Evolutionary conservation across 1,139 yeast species (phyloP).

Genomic region (Diutina siamensis): DNA sequence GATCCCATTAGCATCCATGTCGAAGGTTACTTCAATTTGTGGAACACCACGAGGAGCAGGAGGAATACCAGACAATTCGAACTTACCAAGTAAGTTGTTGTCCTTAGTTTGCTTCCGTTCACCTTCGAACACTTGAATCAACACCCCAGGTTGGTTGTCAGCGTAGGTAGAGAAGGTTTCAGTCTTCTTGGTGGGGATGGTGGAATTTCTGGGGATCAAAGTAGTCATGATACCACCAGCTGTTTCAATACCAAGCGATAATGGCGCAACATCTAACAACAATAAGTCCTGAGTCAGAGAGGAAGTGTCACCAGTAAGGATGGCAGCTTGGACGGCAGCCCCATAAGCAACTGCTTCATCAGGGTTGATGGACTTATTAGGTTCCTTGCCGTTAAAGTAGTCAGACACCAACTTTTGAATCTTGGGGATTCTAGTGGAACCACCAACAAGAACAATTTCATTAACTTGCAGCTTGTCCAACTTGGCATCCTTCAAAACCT

Average conservation of each 20-base stretch:
- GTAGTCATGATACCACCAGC: constrained; percentile 98
- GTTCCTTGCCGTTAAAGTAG: constrained; percentile 86
- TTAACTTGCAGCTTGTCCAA: constrained; percentile 73
- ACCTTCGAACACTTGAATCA: constrained; percentile 95
- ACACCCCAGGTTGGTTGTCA: constrained; percentile 94
- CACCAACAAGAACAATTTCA: constrained; percentile 93
- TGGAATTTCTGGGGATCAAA: constrained; percentile 91
- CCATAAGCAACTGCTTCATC: constrained; percentile 56
- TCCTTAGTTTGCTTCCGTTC: constrained; percentile 95
- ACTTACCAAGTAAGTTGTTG: constrained; percentile 91
- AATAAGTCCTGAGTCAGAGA: constrained; percentile 29
- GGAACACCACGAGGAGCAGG: constrained; percentile 99
- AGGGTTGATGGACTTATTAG: constrained; percentile 92
- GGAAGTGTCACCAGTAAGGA: constrained; percentile 55
- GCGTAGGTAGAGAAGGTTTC: constrained; percentile 69
- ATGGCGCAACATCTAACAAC: constrained; percentile 84
- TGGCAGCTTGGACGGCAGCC: constrained; percentile 80
- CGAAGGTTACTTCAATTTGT: constrained; percentile 92
- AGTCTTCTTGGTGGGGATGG: constrained; percentile 93
- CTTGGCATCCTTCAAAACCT: constrained; percentile 82
- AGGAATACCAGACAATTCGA: constrained; percentile 90
- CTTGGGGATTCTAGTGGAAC: constrained; percentile 97
- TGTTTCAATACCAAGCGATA: constrained; percentile 92
- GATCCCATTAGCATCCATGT: constrained; percentile 91
- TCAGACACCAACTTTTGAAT: constrained; percentile 83